These are phyloP conservation scores for Polymyxa betae DNA, from an alignment of 208 protist genomes.

Conservation along the genomic window DNA sequence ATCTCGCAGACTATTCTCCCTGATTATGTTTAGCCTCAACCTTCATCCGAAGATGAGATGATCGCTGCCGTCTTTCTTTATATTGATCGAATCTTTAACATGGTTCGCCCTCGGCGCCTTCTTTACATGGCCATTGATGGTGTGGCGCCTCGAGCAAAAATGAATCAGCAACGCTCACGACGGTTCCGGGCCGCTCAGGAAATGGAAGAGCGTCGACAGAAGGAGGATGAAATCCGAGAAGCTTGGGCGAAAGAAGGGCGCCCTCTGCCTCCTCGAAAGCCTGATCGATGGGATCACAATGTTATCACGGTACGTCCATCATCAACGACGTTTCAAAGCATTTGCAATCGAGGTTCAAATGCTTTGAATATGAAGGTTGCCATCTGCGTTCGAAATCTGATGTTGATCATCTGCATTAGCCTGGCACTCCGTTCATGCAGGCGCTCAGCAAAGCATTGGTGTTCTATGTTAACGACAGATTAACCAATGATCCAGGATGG, in stretches of 20 bases:
- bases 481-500: conserved; percentile 63
- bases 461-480: conserved; percentile 57
- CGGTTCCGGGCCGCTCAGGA: conserved; percentile 81
- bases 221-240: conserved; percentile 50
- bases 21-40: conserved; percentile 61
- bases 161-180: conserved; percentile 98
- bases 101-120: conserved; percentile 94
- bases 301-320: conserved; percentile 61
- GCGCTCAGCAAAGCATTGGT: conserved; percentile 57
- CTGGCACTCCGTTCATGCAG: conserved; percentile 69
- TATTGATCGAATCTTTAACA: conserved; percentile 93
- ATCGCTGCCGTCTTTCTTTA: conserved; percentile 89
- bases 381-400: no score
- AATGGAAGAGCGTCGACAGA: neutral
- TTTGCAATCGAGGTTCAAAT: neutral
- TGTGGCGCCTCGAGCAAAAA: conserved; percentile 96
- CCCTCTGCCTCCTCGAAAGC: neutral
- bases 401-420: conserved; percentile 45
- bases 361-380: neutral
- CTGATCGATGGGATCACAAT: conserved; percentile 58
- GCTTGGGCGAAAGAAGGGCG: neutral
- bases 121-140: conserved; percentile 95
- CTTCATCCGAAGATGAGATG: conserved; percentile 79
- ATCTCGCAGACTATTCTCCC: neutral
- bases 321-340: neutral